Conservation (phyloP, 805 yeast species). For the Pichia thaimueangensis region DNA sequence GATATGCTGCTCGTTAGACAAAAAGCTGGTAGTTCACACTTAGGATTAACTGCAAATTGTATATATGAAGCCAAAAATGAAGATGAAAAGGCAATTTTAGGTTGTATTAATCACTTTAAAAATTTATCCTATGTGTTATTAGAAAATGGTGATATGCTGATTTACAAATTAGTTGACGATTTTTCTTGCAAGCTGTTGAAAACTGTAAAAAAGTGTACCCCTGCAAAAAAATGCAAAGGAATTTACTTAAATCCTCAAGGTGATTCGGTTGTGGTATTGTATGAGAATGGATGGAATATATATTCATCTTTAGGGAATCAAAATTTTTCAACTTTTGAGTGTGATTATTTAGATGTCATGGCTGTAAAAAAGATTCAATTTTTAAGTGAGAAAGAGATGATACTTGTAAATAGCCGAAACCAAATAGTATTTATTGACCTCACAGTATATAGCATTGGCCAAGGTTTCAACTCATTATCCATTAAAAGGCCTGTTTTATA, state of each 20-base stretch:
- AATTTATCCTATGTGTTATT: conserved; percentile 36
- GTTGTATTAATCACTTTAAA: conserved; percentile 36
- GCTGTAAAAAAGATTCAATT: conserved; percentile 17
- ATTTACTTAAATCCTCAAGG: conserved; percentile 25
- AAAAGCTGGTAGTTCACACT: conserved; percentile 2
- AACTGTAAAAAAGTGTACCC: conserved; percentile 32
- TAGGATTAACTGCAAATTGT: conserved; percentile 21
- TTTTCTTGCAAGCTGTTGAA: conserved; percentile 25
- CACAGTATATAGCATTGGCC: conserved; percentile 21
- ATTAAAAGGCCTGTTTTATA: conserved; percentile 37
- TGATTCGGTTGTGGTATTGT: conserved; percentile 23
- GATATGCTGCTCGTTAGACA: conserved; percentile 25
- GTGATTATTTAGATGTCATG: conserved; percentile 23
- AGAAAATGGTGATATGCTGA: conserved; percentile 30
- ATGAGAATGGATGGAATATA: conserved; percentile 40
- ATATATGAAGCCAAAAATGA: conserved; percentile 16
- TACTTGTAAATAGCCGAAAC: conserved; percentile 24
- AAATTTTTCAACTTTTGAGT: conserved; percentile 35
- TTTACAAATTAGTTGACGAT: conserved; percentile 34
- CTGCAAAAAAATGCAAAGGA: conserved; percentile 26
- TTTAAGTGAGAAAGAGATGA: conserved; percentile 29
- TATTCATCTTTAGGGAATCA: conserved; percentile 43
- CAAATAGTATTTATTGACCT: conserved; percentile 27
- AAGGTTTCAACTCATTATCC: conserved; percentile 19
- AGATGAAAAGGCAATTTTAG: conserved; percentile 16